Percentiles rank a stretch among this genome's conserved stretches.
Conservation (phyloP, 1,139 yeast species). For the Pneumocystis wakefieldiae region DNA sequence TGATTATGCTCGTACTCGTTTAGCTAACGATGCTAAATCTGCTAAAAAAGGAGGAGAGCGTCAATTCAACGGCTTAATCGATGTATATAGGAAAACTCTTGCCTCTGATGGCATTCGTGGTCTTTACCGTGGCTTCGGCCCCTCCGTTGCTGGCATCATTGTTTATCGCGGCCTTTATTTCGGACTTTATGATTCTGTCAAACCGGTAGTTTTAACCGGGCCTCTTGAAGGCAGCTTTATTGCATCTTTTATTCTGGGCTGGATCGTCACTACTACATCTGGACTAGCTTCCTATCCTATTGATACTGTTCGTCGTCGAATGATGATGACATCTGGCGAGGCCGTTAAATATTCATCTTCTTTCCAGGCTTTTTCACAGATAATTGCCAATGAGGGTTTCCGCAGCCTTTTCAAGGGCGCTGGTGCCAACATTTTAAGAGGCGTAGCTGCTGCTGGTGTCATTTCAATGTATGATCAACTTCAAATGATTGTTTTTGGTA, state of each 20-base stretch:
- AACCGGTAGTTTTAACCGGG: conserved; percentile 62
- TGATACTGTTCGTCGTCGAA: conserved; percentile 74
- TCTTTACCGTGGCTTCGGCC: conserved; percentile 73
- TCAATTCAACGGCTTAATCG: conserved; percentile 63
- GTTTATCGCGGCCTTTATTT: conserved; percentile 77
- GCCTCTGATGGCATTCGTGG: conserved; percentile 68
- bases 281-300: conserved; percentile 70
- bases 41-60: conserved; percentile 53
- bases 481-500: conserved; percentile 58
- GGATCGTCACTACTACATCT: conserved; percentile 68
- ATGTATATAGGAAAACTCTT: conserved; percentile 63
- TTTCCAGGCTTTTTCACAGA: conserved; percentile 54
- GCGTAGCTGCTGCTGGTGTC: conserved; percentile 82
- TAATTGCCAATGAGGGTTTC: conserved; percentile 60
- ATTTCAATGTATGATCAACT: conserved; percentile 66
- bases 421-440: conserved; percentile 77
- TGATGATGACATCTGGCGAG: conserved; percentile 79
- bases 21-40: conserved; percentile 69
- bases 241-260: conserved; percentile 63
- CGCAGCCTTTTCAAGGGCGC: conserved; percentile 68
- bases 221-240: conserved; percentile 55
- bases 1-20: conserved; percentile 73
- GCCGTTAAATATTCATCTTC: conserved; percentile 65
- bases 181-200: conserved; percentile 66
- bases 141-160: conserved; percentile 65